phyloP scores from a whole-genome alignment of 352 stramenopile genomes.

The Peronospora farinosa region DNA sequence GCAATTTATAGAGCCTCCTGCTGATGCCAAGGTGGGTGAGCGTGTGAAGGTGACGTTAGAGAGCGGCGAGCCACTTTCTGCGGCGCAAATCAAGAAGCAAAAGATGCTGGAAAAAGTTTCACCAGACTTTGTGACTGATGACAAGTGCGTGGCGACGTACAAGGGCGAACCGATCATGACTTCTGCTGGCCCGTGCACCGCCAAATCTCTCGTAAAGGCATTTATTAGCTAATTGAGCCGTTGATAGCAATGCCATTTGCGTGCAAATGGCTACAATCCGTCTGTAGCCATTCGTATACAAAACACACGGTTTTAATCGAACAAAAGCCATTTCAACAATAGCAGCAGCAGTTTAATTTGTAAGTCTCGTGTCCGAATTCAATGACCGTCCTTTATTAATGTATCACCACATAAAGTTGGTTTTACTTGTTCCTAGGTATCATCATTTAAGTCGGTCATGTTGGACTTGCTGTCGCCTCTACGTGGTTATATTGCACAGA shows the following conservation, averaged over 20 bases:
- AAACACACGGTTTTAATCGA: too few relatives aligned
- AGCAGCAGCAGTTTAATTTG: too few relatives aligned
- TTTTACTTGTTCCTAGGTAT: background rate
- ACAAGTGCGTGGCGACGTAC: slow-evolving; percentile 64
- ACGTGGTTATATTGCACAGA: slow-evolving; percentile 83
- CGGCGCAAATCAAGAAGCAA: slow-evolving; percentile 84
- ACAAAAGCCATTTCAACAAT: background rate
- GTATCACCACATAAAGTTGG: background rate
- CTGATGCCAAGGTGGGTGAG: slow-evolving; percentile 89
- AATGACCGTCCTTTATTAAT: background rate
- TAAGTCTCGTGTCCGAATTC: too few relatives aligned
- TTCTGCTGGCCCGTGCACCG: slow-evolving; percentile 50
- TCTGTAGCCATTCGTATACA: too few relatives aligned
- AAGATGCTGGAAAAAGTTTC: slow-evolving; percentile 80
- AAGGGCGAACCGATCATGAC: slow-evolving; percentile 73
- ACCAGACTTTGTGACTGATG: slow-evolving; percentile 65
- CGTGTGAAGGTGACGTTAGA: slow-evolving; percentile 83
- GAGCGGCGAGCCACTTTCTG: slow-evolving; percentile 60
- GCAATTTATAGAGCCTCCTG: slow-evolving; percentile 91
- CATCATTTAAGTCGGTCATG: slow-evolving; percentile 32
- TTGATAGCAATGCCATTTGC: background rate
- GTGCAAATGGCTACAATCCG: too few relatives aligned
- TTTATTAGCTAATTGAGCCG: slow-evolving; percentile 58
- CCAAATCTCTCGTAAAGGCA: slow-evolving; percentile 54
- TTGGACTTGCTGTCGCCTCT: slow-evolving; percentile 82